Conservation (phyloP, 345 rosid species). For the Hibiscus mutabilis region DNA sequence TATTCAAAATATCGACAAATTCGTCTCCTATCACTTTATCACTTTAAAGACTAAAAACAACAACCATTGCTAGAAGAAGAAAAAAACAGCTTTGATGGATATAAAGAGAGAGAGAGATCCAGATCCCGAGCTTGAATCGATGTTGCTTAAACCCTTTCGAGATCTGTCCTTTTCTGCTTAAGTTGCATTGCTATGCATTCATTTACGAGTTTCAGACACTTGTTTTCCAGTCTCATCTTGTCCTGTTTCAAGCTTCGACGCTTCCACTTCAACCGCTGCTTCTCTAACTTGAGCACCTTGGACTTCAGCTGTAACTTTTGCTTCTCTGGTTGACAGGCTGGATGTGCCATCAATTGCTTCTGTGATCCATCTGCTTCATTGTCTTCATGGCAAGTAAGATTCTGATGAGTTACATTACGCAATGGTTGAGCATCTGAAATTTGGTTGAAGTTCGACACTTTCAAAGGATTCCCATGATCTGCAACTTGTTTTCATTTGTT, state of each 20-base stretch:
- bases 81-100: background rate
- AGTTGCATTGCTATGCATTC: slow-evolving; percentile 11
- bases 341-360: slow-evolving; percentile 11
- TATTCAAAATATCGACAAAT: no score
- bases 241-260: slow-evolving; percentile 11
- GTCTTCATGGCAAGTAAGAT: background rate
- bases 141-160: background rate
- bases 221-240: slow-evolving; percentile 25
- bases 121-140: background rate
- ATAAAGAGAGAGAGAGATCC: background rate
- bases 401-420: background rate
- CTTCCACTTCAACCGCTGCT: slow-evolving; percentile 16
- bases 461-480: background rate
- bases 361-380: background rate
- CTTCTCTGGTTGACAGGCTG: background rate
- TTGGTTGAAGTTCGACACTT: background rate
- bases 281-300: slow-evolving; percentile 14
- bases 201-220: slow-evolving; percentile 21
- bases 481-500: background rate
- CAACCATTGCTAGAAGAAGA: background rate
- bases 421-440: background rate
- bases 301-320: slow-evolving; percentile 16
- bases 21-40: no score
- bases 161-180: slow-evolving; percentile 6
- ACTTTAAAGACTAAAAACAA: no score